Percentiles rank a stretch among this genome's conserved stretches.
phyloP scores from a whole-genome alignment of 192 early-diverging fungal genomes.

The Coemansia sp. region DNA sequence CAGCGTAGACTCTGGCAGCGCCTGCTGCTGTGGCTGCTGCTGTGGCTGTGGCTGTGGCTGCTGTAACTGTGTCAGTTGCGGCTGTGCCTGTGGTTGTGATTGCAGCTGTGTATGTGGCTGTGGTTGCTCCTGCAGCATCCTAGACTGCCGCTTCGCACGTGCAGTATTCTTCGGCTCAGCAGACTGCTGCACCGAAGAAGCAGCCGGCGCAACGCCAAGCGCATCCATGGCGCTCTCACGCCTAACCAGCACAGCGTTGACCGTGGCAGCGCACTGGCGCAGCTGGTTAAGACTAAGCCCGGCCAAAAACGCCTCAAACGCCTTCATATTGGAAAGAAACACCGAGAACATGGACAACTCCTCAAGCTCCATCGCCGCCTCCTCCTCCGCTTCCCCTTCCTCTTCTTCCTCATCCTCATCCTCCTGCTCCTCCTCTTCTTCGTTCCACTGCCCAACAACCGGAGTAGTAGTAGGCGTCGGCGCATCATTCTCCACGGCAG shows the following conservation, averaged over 20 bases:
- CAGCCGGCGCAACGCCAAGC: not conserved
- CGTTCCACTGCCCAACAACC: not conserved
- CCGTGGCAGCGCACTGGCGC: constrained; percentile 47
- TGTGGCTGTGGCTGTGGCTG: not conserved
- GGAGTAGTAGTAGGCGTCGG: constrained; percentile 26
- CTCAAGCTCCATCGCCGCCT: constrained; percentile 39
- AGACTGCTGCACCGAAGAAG: not conserved
- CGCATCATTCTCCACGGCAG: constrained; percentile 2
- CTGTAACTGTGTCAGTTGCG: not conserved
- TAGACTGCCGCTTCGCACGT: too few relatives aligned
- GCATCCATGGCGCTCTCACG: constrained; percentile 21
- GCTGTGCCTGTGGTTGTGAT: too few relatives aligned
- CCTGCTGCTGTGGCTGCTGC: not conserved
- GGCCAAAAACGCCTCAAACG: constrained; percentile 41
- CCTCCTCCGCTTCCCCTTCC: constrained; percentile 16
- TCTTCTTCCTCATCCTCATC: constrained; percentile 1
- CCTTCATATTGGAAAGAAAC: constrained; percentile 37
- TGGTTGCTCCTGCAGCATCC: not conserved
- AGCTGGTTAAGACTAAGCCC: constrained; percentile 46
- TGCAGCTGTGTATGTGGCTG: not conserved
- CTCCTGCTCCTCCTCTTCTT: not conserved
- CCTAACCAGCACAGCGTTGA: constrained; percentile 42
- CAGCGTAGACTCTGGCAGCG: constrained; percentile 9
- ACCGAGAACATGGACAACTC: constrained; percentile 48
- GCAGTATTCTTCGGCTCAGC: too few relatives aligned